phyloP scores from a whole-genome alignment of 495 filamentous ascomycete genomes.

The Clohesyomyces aquaticus region DNA sequence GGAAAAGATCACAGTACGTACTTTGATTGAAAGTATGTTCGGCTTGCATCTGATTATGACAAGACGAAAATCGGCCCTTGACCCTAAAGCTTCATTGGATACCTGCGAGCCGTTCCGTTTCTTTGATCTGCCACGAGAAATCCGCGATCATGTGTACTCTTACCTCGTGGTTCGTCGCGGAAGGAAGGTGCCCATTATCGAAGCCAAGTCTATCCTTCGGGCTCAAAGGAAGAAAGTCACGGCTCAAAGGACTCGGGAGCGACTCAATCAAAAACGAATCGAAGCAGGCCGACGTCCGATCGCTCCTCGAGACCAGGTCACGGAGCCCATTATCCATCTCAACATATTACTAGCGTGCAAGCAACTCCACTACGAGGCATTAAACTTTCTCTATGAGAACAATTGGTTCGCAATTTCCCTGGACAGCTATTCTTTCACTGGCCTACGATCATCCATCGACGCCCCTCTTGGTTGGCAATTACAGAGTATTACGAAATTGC shows the following conservation, averaged over 20 bases:
- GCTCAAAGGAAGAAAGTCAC: constrained; percentile 27
- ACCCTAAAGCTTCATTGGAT: background rate
- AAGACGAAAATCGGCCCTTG: background rate
- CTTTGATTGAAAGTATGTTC: no score
- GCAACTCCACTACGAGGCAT: constrained; percentile 30
- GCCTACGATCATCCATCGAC: constrained; percentile 14
- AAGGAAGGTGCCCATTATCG: constrained; percentile 19
- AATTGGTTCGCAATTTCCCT: constrained; percentile 36
- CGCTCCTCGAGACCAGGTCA: constrained; percentile 9
- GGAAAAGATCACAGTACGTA: background rate
- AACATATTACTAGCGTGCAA: constrained; percentile 23
- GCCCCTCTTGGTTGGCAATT: constrained; percentile 25
- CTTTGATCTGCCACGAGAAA: constrained; percentile 28
- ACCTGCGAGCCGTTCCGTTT: constrained; percentile 23
- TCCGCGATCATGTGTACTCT: constrained; percentile 36
- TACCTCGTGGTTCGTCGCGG: constrained; percentile 29
- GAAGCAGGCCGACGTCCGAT: constrained; percentile 24
- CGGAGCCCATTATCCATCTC: constrained; percentile 26
- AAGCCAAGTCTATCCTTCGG: constrained; percentile 14
- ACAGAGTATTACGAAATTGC: constrained; percentile 28
- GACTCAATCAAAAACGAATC: constrained; percentile 27
- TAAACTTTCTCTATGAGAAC: constrained; percentile 22
- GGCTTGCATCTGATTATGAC: background rate
- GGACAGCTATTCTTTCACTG: constrained; percentile 8
- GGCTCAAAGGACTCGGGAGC: constrained; percentile 19